Evolutionary conservation across 257 asterid species (phyloP).

Genomic region (Ilex aquifolium): DNA sequence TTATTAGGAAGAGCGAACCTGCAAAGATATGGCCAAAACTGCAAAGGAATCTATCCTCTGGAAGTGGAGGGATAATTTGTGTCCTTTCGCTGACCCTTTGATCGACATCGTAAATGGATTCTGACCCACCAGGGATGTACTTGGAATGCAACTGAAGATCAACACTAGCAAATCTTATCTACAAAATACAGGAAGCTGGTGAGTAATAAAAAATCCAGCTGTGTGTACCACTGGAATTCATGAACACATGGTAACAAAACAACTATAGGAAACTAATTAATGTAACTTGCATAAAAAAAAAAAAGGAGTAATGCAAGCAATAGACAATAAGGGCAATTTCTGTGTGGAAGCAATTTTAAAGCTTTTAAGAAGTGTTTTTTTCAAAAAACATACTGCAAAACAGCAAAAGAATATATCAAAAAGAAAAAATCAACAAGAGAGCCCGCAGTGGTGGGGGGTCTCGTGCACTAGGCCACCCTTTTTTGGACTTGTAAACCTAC

Average conservation of each 20-base stretch:
- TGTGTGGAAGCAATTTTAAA: too few species aligned
- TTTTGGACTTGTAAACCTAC: too few species aligned
- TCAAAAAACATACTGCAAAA: too few species aligned
- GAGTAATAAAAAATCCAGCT: neutral
- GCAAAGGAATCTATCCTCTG: conserved; percentile 85
- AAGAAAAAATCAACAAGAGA: too few species aligned
- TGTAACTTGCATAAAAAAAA: neutral
- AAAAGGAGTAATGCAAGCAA: neutral
- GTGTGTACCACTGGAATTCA: neutral
- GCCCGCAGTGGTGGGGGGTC: too few species aligned
- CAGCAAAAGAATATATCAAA: too few species aligned
- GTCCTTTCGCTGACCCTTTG: conserved; percentile 64
- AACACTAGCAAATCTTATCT: conserved; percentile 73
- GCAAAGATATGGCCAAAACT: conserved; percentile 92
- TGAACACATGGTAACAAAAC: neutral
- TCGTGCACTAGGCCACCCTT: too few species aligned
- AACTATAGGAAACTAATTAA: neutral
- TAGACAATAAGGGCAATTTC: neutral
- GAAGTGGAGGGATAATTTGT: conserved; percentile 80
- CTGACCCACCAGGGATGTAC: conserved; percentile 80
- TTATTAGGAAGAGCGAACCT: conserved; percentile 10
- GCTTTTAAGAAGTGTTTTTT: too few species aligned
- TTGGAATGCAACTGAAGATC: conserved; percentile 87
- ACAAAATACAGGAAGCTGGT: conserved; percentile 25
- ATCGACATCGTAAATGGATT: conserved; percentile 78